Conservation (phyloP, 2,329 filamentous ascomycete species). For the Sporothrix pseudoabietina region DNA sequence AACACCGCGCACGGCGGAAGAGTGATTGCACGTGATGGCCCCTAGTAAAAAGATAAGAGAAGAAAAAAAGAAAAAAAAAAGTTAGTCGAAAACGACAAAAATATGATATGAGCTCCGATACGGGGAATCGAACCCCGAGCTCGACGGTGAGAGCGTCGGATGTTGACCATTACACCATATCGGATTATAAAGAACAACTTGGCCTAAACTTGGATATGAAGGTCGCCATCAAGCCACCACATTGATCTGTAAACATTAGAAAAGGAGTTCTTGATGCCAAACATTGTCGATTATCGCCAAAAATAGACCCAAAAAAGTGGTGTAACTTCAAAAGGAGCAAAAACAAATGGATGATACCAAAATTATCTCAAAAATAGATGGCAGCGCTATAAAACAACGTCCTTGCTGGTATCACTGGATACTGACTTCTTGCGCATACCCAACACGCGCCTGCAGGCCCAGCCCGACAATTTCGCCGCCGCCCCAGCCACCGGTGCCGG, state of each 20-base stretch:
- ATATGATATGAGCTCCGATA: conserved; percentile 32
- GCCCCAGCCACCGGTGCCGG: conserved; percentile 37
- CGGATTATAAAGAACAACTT: conserved; percentile 20
- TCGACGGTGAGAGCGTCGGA: conserved; percentile 36
- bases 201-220: background rate
- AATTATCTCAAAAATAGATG: background rate
- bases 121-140: conserved; percentile 36
- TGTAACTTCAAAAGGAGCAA: too few relatives aligned
- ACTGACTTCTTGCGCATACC: conserved; percentile 28
- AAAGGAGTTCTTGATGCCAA: too few relatives aligned
- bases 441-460: conserved; percentile 36
- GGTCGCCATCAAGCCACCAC: background rate
- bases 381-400: background rate
- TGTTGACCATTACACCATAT: conserved; percentile 36
- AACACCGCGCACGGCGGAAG: background rate
- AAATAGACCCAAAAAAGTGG: too few relatives aligned
- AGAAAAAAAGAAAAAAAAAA: background rate
- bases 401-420: background rate
- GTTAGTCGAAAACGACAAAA: background rate
- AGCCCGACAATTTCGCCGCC: conserved; percentile 36
- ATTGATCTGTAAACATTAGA: too few relatives aligned
- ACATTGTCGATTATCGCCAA: too few relatives aligned
- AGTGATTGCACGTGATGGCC: conserved; percentile 22
- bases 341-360: too few relatives aligned
- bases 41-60: background rate